Percentiles rank a stretch among this genome's conserved stretches.
Evolutionary conservation across 345 rosid genomes (phyloP).

Genomic region (Zanthoxylum bungeanum): DNA sequence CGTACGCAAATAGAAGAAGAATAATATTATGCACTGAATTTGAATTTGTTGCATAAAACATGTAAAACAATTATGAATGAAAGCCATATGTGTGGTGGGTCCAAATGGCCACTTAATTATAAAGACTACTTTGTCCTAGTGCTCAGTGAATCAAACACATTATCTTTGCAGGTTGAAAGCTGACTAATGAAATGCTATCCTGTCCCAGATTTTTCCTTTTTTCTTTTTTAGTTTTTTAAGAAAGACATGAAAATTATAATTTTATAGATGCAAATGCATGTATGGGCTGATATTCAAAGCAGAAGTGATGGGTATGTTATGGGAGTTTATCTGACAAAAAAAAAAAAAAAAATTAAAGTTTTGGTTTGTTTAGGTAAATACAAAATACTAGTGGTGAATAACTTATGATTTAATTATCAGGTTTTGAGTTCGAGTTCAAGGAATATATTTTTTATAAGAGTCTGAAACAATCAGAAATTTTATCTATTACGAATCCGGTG

Average conservation of each 20-base stretch:
- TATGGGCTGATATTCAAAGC: neutral
- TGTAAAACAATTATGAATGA: neutral
- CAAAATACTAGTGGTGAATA: no score
- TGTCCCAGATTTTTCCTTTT: no score
- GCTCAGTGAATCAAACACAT: constrained; percentile 6
- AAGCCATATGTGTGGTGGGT: constrained; percentile 4
- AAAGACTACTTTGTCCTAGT: constrained; percentile 1
- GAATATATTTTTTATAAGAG: no score
- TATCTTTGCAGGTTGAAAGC: constrained; percentile 10
- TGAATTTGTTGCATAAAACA: neutral
- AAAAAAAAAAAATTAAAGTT: neutral
- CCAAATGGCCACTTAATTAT: neutral
- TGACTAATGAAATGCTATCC: constrained; percentile 6
- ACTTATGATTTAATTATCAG: no score
- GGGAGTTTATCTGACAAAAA: neutral
- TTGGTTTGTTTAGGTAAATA: no score
- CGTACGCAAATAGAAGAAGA: neutral
- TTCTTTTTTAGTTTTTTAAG: no score
- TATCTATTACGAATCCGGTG: no score
- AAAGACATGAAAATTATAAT: neutral
- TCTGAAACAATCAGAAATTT: no score
- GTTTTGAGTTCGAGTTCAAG: no score
- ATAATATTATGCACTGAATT: neutral
- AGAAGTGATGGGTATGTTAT: constrained; percentile 2
- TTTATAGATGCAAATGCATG: neutral